A percentile compares a stretch with the other conserved stretches of the same genome.
phyloP scores from a whole-genome alignment of 176 grass and related monocot genomes.

The Puccinellia tenuiflora region DNA sequence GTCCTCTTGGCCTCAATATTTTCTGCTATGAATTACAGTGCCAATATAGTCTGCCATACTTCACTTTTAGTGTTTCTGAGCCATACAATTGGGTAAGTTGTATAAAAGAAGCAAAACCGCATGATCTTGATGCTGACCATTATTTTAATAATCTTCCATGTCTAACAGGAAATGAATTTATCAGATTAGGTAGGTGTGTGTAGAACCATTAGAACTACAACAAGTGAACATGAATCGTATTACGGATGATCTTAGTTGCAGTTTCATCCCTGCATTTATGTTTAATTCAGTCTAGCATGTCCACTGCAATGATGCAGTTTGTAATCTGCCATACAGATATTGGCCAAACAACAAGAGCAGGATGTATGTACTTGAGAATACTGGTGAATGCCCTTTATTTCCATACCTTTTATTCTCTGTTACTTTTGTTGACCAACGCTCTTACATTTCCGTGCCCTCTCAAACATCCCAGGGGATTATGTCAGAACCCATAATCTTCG shows the following conservation, averaged over 20 bases:
- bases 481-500: constrained; percentile 67
- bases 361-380: constrained; percentile 99
- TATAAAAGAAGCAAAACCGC: background rate
- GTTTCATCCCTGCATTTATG: background rate
- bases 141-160: background rate
- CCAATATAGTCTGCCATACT: background rate
- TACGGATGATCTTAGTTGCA: background rate
- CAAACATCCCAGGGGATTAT: constrained; percentile 55
- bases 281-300: constrained; percentile 2
- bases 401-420: background rate
- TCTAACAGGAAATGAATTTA: background rate
- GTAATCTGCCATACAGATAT: constrained; percentile 45
- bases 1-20: background rate
- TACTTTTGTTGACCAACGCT: background rate
- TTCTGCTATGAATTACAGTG: background rate
- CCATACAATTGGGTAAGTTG: background rate
- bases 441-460: constrained; percentile 15
- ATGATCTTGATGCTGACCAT: background rate
- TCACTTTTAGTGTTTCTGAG: background rate
- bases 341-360: constrained; percentile 98
- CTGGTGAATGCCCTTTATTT: constrained; percentile 39
- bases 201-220: background rate
- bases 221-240: background rate
- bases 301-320: constrained; percentile 11
- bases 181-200: background rate